phyloP scores from a whole-genome alignment of 805 yeast genomes.

The Ogataea pini region DNA sequence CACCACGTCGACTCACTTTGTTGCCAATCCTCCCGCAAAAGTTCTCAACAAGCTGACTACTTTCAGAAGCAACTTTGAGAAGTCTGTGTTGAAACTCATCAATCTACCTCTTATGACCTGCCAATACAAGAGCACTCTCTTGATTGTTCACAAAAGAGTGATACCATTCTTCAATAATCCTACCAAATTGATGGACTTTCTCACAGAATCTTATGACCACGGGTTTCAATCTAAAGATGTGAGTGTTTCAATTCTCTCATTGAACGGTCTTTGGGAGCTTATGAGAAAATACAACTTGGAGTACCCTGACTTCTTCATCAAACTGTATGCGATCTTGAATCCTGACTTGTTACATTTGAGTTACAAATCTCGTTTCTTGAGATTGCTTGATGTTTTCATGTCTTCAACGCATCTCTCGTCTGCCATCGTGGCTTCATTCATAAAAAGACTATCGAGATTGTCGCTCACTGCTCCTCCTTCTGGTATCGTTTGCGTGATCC shows the following conservation, averaged over 20 bases:
- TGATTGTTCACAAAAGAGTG: constrained; percentile 77
- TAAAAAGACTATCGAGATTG: constrained; percentile 76
- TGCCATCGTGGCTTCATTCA: constrained; percentile 81
- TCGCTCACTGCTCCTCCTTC: constrained; percentile 80
- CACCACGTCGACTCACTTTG: constrained; percentile 34
- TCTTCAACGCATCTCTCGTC: constrained; percentile 87
- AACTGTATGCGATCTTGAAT: constrained; percentile 78
- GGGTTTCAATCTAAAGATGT: constrained; percentile 37
- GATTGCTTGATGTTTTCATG: constrained; percentile 82
- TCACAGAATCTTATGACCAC: constrained; percentile 77
- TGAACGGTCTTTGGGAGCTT: constrained; percentile 84
- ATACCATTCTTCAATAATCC: constrained; percentile 82
- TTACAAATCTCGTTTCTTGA: constrained; percentile 83
- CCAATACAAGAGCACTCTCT: constrained; percentile 70
- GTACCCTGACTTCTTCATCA: constrained; percentile 85
- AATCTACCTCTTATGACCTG: constrained; percentile 40
- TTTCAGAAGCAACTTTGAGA: constrained; percentile 69
- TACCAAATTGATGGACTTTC: constrained; percentile 85
- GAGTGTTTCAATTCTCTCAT: constrained; percentile 58
- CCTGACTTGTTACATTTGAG: constrained; percentile 73
- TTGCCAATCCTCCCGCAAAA: constrained; percentile 47
- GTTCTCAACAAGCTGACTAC: constrained; percentile 33
- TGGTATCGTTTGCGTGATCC: constrained; percentile 82
- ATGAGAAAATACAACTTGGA: constrained; percentile 83
- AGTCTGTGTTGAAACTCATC: constrained; percentile 61